phyloP scores from a whole-genome alignment of 108 stramenopile genomes.

The Nitzschia sp. region DNA sequence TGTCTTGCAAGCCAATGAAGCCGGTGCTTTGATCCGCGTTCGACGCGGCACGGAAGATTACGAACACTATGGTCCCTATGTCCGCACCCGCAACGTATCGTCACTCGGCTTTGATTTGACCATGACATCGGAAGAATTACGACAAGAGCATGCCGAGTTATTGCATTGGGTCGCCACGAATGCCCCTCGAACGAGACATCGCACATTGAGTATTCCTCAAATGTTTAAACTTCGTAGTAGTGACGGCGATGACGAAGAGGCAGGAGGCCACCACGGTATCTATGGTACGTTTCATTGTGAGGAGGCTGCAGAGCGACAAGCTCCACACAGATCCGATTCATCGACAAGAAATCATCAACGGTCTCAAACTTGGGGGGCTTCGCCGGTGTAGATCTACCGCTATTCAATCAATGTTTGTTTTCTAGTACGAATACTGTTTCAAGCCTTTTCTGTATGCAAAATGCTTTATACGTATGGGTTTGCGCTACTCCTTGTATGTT shows the following conservation, averaged over 20 bases:
- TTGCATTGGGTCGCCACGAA: constrained; percentile 41
- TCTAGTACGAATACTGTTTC: no score
- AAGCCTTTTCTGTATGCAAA: background rate
- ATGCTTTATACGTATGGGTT: no score
- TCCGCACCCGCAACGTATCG: constrained; percentile 49
- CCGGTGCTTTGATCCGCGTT: constrained; percentile 45
- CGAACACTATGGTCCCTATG: constrained; percentile 25
- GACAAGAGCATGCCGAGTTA: constrained; percentile 49
- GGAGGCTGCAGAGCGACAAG: no score
- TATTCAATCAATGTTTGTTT: background rate
- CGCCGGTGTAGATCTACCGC: background rate
- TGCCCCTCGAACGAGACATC: constrained; percentile 17
- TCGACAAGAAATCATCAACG: background rate
- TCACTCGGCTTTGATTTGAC: constrained; percentile 67
- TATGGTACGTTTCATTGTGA: background rate
- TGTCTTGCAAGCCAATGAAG: constrained; percentile 68
- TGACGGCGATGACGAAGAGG: no score
- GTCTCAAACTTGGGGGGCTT: background rate
- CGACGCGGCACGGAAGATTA: constrained; percentile 33
- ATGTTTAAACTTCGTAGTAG: background rate
- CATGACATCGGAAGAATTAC: constrained; percentile 40
- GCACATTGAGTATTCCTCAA: constrained; percentile 21
- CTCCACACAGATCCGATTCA: no score
- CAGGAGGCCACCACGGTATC: no score
- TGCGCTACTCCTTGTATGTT: background rate